Base-by-base conservation (phyloP, 1,139 yeast species). In the Arxiozyma telluris region DNA sequence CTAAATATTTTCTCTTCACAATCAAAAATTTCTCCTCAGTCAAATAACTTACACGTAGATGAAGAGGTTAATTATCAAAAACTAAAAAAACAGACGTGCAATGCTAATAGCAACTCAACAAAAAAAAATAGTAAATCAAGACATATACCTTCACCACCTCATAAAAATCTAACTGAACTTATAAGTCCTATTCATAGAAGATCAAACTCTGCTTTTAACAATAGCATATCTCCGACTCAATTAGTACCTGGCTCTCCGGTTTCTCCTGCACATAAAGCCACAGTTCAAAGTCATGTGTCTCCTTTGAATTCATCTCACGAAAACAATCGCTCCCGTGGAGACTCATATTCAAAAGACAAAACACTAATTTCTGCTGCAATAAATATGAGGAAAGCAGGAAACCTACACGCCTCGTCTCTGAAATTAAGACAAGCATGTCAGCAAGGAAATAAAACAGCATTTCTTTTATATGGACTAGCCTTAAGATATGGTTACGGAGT, bases 401-500 rank as follows among this genome's bases (percentile, higher is more conserved):
- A 83, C 55, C 78, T 81, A 51, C 75, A 84, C 44, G 93, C 84
- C 60, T 84, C 89, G 6, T 79, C 90, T 2, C 81, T 83, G 60
- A 88, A 83, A 61, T 71, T 87, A 57, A 84, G 81, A 59, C 43
- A 57, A 44, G 67, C 68, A 0, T 65, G 70, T 50, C 53, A 57
- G 18, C 46, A 59, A 15, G 89, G 90, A 1, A 77, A 79, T 59
- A 76, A 75, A 59, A 81, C 83, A 47, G 95, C 93, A 1, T 85
- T 82, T 85, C 76, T 82, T 50, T 67, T 84, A 43, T 87, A 86
- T 65, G 88, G 91, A 0, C 69, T 84, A 60, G 85, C 93, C 0
- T 69, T 87, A 39, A 73, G 86, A 54, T 74, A 78, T 54, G 95
- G 94, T 0, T 83, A 83, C 69, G 95, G 95, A 0, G 82, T 84